Evolutionary conservation across 495 filamentous ascomycete species (phyloP).

Genomic region (Bathelium albidoporum): DNA sequence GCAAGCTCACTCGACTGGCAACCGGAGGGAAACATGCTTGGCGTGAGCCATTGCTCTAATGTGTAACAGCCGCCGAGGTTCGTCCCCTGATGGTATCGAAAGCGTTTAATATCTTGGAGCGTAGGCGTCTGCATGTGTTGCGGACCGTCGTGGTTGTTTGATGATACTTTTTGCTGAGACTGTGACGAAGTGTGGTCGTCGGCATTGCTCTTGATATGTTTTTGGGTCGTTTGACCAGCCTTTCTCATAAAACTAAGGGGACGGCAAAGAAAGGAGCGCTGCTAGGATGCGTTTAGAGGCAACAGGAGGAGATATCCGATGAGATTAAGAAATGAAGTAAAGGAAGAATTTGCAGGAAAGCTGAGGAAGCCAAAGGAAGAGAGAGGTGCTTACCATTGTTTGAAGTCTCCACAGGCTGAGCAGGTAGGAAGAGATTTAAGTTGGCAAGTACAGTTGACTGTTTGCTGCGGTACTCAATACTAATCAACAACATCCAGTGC

Average conservation of each 20-base stretch:
- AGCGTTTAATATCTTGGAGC: slow-evolving; percentile 37
- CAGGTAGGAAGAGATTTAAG: neutral
- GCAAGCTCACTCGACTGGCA: slow-evolving; percentile 37
- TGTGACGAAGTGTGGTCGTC: neutral
- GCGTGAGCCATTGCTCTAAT: slow-evolving; percentile 44
- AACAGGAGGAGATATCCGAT: neutral
- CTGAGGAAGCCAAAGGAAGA: neutral
- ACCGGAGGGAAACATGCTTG: slow-evolving; percentile 32
- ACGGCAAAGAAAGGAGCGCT: neutral
- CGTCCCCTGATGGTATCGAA: slow-evolving; percentile 46
- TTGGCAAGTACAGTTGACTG: neutral
- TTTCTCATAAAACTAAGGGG: neutral
- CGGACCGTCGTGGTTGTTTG: slow-evolving; percentile 18
- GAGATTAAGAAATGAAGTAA: neutral
- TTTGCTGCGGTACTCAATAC: neutral
- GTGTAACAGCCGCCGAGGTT: slow-evolving; percentile 49
- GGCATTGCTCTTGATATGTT: slow-evolving; percentile 2
- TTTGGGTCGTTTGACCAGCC: neutral
- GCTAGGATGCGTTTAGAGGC: neutral
- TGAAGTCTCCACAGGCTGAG: neutral
- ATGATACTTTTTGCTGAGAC: slow-evolving; percentile 10
- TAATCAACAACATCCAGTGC: too few relatives aligned
- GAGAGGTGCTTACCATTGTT: neutral
- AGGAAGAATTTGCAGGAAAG: neutral
- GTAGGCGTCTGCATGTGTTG: slow-evolving; percentile 28